phyloP scores from a whole-genome alignment of 73 alveolate genomes.

The Stentor roeselii region DNA sequence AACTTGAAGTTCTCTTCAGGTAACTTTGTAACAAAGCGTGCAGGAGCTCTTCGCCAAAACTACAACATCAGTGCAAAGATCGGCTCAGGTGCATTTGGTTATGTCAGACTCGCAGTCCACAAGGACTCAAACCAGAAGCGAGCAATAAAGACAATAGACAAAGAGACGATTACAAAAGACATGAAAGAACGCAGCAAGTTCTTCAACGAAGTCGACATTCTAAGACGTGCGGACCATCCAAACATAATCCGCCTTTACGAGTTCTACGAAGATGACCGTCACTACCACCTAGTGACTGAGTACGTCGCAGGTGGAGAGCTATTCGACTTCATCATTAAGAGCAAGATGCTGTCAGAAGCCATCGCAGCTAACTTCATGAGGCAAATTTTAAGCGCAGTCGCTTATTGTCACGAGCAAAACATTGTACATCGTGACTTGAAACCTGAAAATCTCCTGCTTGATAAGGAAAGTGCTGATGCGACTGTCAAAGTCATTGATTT shows the following conservation, averaged over 20 bases:
- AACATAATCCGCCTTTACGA: background rate
- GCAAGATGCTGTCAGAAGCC: constrained; percentile 33
- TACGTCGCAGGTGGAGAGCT: constrained; percentile 55
- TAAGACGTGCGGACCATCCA: constrained; percentile 1
- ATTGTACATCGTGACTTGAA: constrained; percentile 52
- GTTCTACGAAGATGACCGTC: constrained; percentile 5
- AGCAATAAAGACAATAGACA: background rate
- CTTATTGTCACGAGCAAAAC: constrained; percentile 44
- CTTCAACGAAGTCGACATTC: background rate
- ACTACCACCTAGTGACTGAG: background rate
- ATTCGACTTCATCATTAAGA: constrained; percentile 33
- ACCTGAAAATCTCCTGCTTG: constrained; percentile 58
- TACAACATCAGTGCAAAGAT: background rate
- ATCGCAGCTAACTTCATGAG: constrained; percentile 33
- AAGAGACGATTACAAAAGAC: background rate
- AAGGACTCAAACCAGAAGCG: background rate
- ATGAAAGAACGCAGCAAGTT: background rate
- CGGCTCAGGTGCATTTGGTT: background rate
- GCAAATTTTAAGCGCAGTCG: constrained; percentile 42
- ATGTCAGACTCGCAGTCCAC: background rate
- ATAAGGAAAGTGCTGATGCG: constrained; percentile 34
- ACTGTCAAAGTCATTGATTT: constrained; percentile 49
- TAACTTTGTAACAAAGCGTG: background rate
- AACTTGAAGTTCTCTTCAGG: background rate
- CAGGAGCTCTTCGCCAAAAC: background rate